Conservation (phyloP, 2,329 filamentous ascomycete genomes). For the Microdochium nivale region DNA sequence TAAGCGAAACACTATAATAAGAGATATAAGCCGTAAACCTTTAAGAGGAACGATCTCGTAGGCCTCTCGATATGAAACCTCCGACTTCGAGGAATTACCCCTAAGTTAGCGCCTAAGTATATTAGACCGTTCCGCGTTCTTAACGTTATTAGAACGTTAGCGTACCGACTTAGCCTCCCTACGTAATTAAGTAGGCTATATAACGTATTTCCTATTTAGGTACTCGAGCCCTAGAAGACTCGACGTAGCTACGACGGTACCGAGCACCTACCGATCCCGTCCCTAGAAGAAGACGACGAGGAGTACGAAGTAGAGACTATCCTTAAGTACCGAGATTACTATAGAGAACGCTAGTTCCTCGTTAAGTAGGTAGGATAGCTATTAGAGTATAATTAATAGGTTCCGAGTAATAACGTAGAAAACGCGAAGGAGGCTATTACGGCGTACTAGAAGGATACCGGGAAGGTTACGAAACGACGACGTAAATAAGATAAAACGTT, state of each 20-base stretch:
- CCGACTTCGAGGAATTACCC: background rate
- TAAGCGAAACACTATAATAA: too few species aligned
- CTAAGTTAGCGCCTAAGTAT: constrained; percentile 4
- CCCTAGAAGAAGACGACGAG: background rate
- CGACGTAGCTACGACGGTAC: background rate
- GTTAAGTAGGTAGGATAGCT: constrained; percentile 2
- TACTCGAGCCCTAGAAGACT: background rate
- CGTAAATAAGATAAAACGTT: background rate
- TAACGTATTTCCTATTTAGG: background rate
- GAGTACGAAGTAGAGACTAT: constrained; percentile 4
- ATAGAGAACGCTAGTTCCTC: background rate
- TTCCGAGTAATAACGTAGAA: background rate
- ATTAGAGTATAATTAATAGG: too few species aligned
- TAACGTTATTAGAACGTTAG: background rate
- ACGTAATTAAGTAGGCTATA: background rate
- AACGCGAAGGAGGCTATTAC: background rate
- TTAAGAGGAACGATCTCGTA: constrained; percentile 6
- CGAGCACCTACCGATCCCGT: background rate
- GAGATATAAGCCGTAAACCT: background rate
- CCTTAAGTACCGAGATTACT: background rate
- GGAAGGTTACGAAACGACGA: background rate
- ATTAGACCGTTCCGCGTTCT: constrained; percentile 2
- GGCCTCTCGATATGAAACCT: constrained; percentile 4
- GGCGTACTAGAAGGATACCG: background rate
- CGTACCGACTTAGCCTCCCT: background rate